Base-by-base conservation (phyloP, 1,284 basidiomycete species). In the Cutaneotrichosporon mucoides region DNA sequence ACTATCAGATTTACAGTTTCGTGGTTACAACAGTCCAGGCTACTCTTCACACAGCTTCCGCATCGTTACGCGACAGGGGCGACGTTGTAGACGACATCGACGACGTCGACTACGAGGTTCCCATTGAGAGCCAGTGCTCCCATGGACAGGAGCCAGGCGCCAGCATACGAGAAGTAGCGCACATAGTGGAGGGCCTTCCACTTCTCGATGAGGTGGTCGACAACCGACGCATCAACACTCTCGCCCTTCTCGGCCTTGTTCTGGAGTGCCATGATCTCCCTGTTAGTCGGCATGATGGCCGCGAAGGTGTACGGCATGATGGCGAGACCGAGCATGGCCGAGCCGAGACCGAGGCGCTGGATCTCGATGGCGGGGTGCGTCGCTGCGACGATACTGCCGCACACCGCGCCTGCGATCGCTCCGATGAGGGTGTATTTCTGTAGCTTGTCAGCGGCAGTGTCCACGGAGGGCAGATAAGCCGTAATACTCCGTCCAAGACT, bases 231-330 rank as follows among this genome's bases (percentile, higher is more conserved):
- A 33, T 52, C 50, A 8, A 54, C 15, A 2, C 3, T 16, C 16
- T 41, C 15, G 16, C 49, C 49, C 8, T 15, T 35, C 38, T 11
- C 6, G 2, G 53, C 45, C 37, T 34, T n/a, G 10, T 12, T 9
- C 11, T 37, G 24, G 9, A 68, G 49, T 7, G 35, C 58, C 34
- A 55, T 6, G 5, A 72, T 49, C 56, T 66, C 33, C 9, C 41
- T 40, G 62, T 72, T 70, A 43, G 62, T 64, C 1, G 57, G 45
- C 33, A 48, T n/a, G 38, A 72, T 51, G 37, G 56, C 34, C 11
- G 42, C 16, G 13, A 61, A 16, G 2, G 70, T 72, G 60, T 58
- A 63, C 10, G 70, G 70, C 4, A 68, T 5, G 44, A 70, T 64
- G 12, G 56, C 16, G 7, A 64, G 42, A 10, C 60, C 62, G 16